Evolutionary conservation across 345 rosid genomes (phyloP).

Genomic region (Moricandia arvensis): DNA sequence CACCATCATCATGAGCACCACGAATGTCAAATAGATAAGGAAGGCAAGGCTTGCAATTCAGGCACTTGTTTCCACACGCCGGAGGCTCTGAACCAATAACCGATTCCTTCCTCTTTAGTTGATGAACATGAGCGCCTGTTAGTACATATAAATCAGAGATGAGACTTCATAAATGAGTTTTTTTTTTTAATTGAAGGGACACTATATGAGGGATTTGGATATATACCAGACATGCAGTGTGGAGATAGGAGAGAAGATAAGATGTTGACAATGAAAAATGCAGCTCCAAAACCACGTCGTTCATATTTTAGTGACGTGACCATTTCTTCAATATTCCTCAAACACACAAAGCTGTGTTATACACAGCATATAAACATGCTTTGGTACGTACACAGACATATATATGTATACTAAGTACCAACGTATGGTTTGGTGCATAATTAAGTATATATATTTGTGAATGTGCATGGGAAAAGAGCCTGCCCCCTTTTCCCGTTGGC

Average conservation of each 20-base stretch:
- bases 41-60: slow-evolving; percentile 63
- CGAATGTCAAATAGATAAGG: slow-evolving; percentile 55
- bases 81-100: slow-evolving; percentile 83
- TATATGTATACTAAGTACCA: not conserved
- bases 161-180: not conserved
- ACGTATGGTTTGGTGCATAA: not conserved
- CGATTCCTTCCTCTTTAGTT: slow-evolving; percentile 27
- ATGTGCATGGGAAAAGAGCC: slow-evolving; percentile 23
- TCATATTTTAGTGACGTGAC: slow-evolving; percentile 9
- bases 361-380: not conserved
- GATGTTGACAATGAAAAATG: slow-evolving; percentile 21
- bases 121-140: slow-evolving; percentile 17
- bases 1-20: slow-evolving; percentile 19
- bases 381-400: not conserved
- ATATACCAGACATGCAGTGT: slow-evolving; percentile 21
- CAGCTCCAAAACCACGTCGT: slow-evolving; percentile 23
- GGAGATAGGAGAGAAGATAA: slow-evolving; percentile 12
- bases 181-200: not conserved
- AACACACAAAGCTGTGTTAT: slow-evolving; percentile 4
- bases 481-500: not conserved
- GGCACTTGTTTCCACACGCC: slow-evolving; percentile 59
- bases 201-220: not conserved
- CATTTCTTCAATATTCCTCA: slow-evolving; percentile 19
- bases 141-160: not conserved
- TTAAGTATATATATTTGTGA: not conserved